Conservation (phyloP, 2,329 filamentous ascomycete genomes). For the Lizonia empirigonia region DNA sequence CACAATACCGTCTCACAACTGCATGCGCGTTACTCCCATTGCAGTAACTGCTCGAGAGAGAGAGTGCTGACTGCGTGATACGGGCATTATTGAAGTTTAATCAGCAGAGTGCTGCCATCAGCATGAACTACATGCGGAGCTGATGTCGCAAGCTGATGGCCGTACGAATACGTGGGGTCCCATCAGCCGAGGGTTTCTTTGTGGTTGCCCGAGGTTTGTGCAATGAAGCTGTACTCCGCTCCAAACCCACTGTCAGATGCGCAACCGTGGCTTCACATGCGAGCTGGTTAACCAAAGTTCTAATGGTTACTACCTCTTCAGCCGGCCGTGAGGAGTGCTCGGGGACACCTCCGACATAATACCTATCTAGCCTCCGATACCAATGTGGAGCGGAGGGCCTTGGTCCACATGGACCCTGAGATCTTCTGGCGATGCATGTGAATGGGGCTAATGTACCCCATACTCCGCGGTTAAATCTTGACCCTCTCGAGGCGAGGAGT, state of each 20-base stretch:
- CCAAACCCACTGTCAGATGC: not conserved
- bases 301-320: not conserved
- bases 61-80: slow-evolving; percentile 41
- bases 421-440: slow-evolving; percentile 31
- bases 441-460: slow-evolving; percentile 44
- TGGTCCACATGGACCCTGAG: slow-evolving; percentile 35
- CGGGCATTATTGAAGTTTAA: slow-evolving; percentile 30
- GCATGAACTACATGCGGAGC: slow-evolving; percentile 11
- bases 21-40: slow-evolving; percentile 8
- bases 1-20: slow-evolving; percentile 7
- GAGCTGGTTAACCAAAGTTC: slow-evolving; percentile 1
- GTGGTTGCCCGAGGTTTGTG: not conserved
- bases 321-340: slow-evolving; percentile 19
- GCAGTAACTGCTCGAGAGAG: slow-evolving; percentile 17
- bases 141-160: slow-evolving; percentile 8
- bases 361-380: slow-evolving; percentile 20
- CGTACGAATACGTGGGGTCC: slow-evolving; percentile 1
- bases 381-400: slow-evolving; percentile 21
- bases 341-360: slow-evolving; percentile 19
- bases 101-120: slow-evolving; percentile 33
- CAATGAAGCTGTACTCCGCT: slow-evolving; percentile 3
- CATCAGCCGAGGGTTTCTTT: slow-evolving; percentile 4
- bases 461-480: slow-evolving; percentile 33
- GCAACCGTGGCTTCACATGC: slow-evolving; percentile 12
- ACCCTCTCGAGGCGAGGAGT: slow-evolving; percentile 10